phyloP scores from a whole-genome alignment of 805 yeast species.

The Candida tammaniensis region DNA sequence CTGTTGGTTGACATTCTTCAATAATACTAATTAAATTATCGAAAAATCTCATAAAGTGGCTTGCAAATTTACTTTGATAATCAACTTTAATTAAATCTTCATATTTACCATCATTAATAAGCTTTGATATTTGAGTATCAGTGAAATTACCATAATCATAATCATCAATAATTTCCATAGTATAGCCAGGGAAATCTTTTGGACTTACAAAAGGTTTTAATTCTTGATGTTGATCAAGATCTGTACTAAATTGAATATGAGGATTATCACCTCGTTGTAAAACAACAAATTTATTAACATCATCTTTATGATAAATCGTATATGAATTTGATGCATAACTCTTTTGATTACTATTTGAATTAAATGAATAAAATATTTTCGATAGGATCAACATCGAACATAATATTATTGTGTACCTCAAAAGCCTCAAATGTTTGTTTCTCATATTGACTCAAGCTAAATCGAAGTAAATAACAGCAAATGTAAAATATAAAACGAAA shows the following conservation, averaged over 20 bases:
- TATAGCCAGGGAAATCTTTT: slow-evolving; percentile 3
- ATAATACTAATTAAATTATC: slow-evolving; percentile 16
- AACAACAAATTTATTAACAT: slow-evolving; percentile 8
- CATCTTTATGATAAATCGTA: slow-evolving; percentile 12
- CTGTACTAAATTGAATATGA: too few species aligned
- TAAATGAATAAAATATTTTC: neutral
- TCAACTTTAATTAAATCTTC: slow-evolving; percentile 7
- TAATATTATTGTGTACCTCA: neutral
- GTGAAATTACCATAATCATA: slow-evolving; percentile 11
- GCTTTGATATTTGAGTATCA: neutral
- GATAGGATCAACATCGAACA: neutral
- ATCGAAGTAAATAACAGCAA: too few species aligned
- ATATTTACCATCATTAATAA: slow-evolving; percentile 1
- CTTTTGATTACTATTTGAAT: too few species aligned
- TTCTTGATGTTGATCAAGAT: neutral
- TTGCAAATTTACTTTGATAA: slow-evolving; percentile 9
- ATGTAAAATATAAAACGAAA: too few species aligned
- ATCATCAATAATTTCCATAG: slow-evolving; percentile 8
- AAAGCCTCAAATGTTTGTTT: too few species aligned
- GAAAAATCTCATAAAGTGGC: slow-evolving; percentile 16
- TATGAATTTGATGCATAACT: too few species aligned
- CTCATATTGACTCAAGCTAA: too few species aligned
- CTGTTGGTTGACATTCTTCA: slow-evolving; percentile 20
- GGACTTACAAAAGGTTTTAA: slow-evolving; percentile 6
- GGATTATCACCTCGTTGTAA: slow-evolving; percentile 4